phyloP scores from a whole-genome alignment of 2,329 filamentous ascomycete genomes.

The Remersonia thermophila region DNA sequence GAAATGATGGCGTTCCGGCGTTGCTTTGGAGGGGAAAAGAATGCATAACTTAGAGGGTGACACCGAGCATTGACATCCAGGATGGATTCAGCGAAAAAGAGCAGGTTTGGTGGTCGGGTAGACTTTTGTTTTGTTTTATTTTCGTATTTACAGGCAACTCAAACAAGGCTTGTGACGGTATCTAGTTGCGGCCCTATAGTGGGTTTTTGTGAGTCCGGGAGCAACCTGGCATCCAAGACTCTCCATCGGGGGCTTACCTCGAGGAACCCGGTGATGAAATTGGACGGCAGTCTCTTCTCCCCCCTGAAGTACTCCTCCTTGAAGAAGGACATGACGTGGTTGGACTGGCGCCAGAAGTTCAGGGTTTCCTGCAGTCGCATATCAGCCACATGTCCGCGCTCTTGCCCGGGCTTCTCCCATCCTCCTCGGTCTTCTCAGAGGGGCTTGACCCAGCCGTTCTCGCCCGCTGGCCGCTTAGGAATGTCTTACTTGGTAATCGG shows the following conservation, averaged over 20 bases:
- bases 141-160: conserved; percentile 9
- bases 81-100: too few species aligned
- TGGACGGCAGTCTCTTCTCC: conserved; percentile 66
- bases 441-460: conserved; percentile 7
- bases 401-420: neutral
- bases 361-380: conserved; percentile 63
- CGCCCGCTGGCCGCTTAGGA: conserved; percentile 8
- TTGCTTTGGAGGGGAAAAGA: too few species aligned
- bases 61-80: neutral
- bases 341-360: conserved; percentile 98
- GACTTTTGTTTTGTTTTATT: conserved; percentile 2
- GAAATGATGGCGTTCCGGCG: conserved; percentile 15
- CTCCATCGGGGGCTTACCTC: conserved; percentile 51
- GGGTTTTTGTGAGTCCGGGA: conserved; percentile 1
- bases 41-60: conserved; percentile 9
- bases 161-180: neutral
- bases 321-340: conserved; percentile 96
- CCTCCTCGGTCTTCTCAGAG: too few species aligned
- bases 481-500: conserved; percentile 73
- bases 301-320: conserved; percentile 68
- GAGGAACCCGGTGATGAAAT: conserved; percentile 89
- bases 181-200: conserved; percentile 36
- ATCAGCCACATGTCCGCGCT: conserved; percentile 1
- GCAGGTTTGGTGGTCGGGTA: neutral
- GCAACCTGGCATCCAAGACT: neutral